Percentiles rank a stretch among this genome's conserved stretches.
These are phyloP conservation scores for Talaromyces amestolkiae DNA, from an alignment of 2,329 filamentous ascomycete genomes.

Conservation along the genomic window DNA sequence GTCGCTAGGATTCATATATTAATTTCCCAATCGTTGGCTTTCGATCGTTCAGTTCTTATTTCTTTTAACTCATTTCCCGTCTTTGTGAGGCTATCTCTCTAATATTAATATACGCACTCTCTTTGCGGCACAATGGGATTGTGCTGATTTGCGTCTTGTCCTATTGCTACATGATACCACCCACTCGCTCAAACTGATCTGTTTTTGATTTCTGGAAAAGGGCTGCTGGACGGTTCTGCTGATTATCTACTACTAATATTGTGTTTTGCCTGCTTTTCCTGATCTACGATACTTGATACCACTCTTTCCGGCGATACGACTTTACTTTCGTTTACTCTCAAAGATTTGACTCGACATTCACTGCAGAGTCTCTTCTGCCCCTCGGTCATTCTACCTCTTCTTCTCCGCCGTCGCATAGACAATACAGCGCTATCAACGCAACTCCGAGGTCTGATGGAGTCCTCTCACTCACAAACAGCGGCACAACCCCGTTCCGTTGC, in stretches of 20 bases:
- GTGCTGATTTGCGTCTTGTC: not conserved
- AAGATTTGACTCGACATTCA: not conserved
- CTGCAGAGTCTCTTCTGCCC: not conserved
- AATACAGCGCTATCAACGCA: not conserved
- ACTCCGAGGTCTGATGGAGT: not conserved
- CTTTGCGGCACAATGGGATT: not conserved
- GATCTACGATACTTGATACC: slow-evolving; percentile 2
- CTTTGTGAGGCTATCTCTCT: not conserved
- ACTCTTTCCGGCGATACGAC: not conserved
- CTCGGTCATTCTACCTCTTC: not conserved
- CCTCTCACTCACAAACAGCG: slow-evolving; percentile 5
- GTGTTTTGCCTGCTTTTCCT: not conserved
- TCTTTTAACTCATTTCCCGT: no score
- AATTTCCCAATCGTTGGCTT: slow-evolving; percentile 5
- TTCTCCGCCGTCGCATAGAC: not conserved
- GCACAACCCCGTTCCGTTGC: not conserved
- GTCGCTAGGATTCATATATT: slow-evolving; percentile 1
- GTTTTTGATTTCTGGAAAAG: not conserved
- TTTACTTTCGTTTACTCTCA: not conserved
- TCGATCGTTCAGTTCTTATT: not conserved
- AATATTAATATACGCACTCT: slow-evolving; percentile 2
- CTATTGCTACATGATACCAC: not conserved
- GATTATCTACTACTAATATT: not conserved
- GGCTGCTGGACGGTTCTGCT: slow-evolving; percentile 6
- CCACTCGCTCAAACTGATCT: not conserved